Conservation (phyloP, 768 basidiomycete genomes). For the Phylloporus scabripes region DNA sequence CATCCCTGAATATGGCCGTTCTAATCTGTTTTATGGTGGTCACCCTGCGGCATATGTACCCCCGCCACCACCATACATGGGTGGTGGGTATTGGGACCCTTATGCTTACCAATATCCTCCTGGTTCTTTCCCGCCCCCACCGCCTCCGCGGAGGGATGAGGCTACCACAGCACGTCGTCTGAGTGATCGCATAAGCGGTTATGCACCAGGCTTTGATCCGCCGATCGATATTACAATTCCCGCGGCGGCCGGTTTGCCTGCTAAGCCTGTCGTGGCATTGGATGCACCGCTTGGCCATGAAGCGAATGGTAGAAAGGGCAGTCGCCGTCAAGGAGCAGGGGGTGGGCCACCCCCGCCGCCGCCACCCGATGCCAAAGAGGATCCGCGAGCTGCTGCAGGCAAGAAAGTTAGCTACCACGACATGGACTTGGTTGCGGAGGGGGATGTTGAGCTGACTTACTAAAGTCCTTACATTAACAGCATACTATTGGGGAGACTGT, state of each 20-base stretch:
- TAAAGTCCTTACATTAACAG: conserved; percentile 23
- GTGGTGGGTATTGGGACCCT: conserved; percentile 41
- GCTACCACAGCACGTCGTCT: conserved; percentile 56
- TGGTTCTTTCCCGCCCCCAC: conserved; percentile 32
- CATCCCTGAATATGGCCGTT: conserved; percentile 40
- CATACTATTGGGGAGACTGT: conserved; percentile 21
- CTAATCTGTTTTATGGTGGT: conserved; percentile 37
- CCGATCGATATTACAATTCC: conserved; percentile 44
- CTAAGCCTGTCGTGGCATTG: conserved; percentile 63
- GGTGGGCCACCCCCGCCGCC: conserved; percentile 67
- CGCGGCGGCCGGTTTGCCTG: conserved; percentile 68
- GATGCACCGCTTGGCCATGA: conserved; percentile 43
- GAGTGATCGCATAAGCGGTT: conserved; percentile 79
- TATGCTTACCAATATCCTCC: conserved; percentile 39
- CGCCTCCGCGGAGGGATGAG: conserved; percentile 52
- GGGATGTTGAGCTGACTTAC: conserved; percentile 54
- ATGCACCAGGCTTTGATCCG: conserved; percentile 47
- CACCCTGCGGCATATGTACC: conserved; percentile 32
- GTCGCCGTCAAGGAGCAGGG: conserved; percentile 35
- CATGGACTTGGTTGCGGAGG: conserved; percentile 90
- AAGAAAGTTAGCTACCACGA: conserved; percentile 92
- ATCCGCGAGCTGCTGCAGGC: conserved; percentile 85
- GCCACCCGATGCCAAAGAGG: conserved; percentile 85
- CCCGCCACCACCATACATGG: conserved; percentile 37
- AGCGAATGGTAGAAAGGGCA: conserved; percentile 30